A percentile compares a stretch with the other conserved stretches of the same genome.
Evolutionary conservation across 2,329 filamentous ascomycete genomes (phyloP).

Genomic region (Seiridium unicorne): DNA sequence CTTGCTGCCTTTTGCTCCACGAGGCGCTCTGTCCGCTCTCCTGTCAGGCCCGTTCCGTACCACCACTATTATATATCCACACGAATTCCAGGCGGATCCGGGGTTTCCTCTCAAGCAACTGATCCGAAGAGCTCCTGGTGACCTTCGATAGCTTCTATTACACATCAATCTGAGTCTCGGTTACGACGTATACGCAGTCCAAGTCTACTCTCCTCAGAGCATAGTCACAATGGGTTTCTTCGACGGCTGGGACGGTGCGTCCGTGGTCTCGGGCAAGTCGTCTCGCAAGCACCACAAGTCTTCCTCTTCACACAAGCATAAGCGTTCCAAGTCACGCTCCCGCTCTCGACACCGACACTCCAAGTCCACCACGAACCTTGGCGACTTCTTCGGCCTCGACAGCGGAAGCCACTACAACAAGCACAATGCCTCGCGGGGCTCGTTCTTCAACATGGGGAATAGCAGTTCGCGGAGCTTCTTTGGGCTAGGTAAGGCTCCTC

Average conservation of each 20-base stretch:
- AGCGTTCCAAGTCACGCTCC: constrained; percentile 17
- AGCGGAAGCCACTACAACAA: constrained; percentile 10
- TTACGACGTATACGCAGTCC: background rate
- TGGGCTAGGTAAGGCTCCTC: constrained; percentile 20
- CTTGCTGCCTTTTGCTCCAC: background rate
- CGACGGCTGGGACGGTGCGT: constrained; percentile 28
- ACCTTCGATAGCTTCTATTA: too few relatives aligned
- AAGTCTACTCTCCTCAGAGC: background rate
- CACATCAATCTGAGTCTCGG: background rate
- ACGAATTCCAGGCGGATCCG: background rate
- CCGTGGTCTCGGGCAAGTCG: constrained; percentile 18
- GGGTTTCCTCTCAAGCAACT: background rate
- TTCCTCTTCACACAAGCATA: constrained; percentile 24
- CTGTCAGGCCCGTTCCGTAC: background rate
- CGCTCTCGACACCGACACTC: constrained; percentile 18
- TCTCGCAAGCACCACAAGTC: constrained; percentile 16
- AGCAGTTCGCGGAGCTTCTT: constrained; percentile 30
- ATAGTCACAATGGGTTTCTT: constrained; percentile 25
- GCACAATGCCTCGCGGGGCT: constrained; percentile 12
- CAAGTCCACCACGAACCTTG: constrained; percentile 11
- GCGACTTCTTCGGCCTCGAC: constrained; percentile 3
- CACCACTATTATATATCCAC: background rate
- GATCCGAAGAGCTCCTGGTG: background rate
- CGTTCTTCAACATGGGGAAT: constrained; percentile 30
- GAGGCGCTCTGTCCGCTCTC: background rate